Evolutionary conservation across 805 yeast genomes (phyloP), one percentile per base, ranked within the genome.

Genomic region (Yueomyces sp.): DNA sequence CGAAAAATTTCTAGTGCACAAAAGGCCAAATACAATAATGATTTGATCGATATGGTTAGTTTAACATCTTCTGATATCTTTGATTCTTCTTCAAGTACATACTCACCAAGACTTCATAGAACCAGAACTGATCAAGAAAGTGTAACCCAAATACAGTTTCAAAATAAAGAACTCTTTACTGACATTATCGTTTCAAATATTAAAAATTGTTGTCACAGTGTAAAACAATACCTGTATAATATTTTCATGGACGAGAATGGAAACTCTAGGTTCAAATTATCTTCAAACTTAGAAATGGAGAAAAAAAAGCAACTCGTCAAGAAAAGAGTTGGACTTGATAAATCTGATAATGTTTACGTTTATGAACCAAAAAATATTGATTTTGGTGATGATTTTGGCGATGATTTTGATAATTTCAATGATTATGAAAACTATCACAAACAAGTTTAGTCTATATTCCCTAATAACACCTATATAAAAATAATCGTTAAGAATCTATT

Each of bases 261-360:
- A 36, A 60, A 64, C 45, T 57, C 72, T 41, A 73, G 81, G 1
- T 81, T 76, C 68, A 66, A 36, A 63, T 75, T 19, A 74, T 77
- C 42, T 73, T 76, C 11, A 72, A 74, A 40, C 78, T 5, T 7
- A 11, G n/a, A 49, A 39, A 38, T 43, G 45, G 34, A 32, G 8
- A 28, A 33, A 19, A 45, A 41, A 4, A 31, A 33, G 29, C 47
- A 53, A 40, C 52, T 53, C 30, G 55, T 62, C 27, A 49, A 55
- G 36, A 40, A 54, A 43, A 49, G 59, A 38, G 50, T 56, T 26
- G 53, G 64, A 3, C 38, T 55, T 39, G 54, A 56, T 34, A 46
- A 47, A 30, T 50, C 56, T 33, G 59, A 61, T 47, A 68, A 69
- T 29, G 67, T 69, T 11, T 70, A 64, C 50, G 58, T 70, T 0